Evolutionary conservation across 2,329 filamentous ascomycete species (phyloP).

Genomic region (Talaromyces amestolkiae): DNA sequence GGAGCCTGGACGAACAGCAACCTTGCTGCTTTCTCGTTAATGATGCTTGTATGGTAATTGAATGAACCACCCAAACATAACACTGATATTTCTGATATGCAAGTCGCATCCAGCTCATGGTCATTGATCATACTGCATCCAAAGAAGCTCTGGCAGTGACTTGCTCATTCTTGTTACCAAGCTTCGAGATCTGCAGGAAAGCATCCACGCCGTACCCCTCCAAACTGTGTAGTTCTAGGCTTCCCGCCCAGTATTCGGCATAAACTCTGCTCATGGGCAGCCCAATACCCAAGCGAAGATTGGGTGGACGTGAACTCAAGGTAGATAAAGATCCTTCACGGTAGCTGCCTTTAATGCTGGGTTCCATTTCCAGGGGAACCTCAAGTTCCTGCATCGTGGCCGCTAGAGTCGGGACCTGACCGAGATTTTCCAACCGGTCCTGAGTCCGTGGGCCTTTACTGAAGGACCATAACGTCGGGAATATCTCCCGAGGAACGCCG

Average conservation of each 20-base stretch:
- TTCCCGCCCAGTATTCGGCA: constrained; percentile 97
- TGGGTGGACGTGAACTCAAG: constrained; percentile 77
- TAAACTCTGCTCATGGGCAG: constrained; percentile 91
- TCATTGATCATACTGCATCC: constrained; percentile 62
- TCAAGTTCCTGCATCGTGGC: constrained; percentile 87
- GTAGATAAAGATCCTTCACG: constrained; percentile 70
- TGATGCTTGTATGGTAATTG: background rate
- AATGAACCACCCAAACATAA: background rate
- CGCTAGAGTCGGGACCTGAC: constrained; percentile 83
- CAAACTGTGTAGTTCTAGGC: constrained; percentile 82
- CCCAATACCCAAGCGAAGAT: constrained; percentile 86
- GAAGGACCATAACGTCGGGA: constrained; percentile 95
- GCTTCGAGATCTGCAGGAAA: constrained; percentile 91
- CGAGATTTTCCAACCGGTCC: constrained; percentile 77
- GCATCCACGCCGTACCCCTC: constrained; percentile 96
- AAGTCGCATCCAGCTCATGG: background rate
- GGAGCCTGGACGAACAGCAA: background rate
- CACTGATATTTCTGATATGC: background rate
- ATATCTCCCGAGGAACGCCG: constrained; percentile 77
- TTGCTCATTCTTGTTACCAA: constrained; percentile 98
- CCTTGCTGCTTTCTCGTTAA: background rate
- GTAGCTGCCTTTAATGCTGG: constrained; percentile 34
- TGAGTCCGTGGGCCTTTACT: constrained; percentile 82
- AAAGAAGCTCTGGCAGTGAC: constrained; percentile 74
- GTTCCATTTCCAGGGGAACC: constrained; percentile 39